A percentile compares a stretch with the other conserved stretches of the same genome.
phyloP scores from a whole-genome alignment of 1,139 yeast genomes.

The Meyerozyma elateridarum region DNA sequence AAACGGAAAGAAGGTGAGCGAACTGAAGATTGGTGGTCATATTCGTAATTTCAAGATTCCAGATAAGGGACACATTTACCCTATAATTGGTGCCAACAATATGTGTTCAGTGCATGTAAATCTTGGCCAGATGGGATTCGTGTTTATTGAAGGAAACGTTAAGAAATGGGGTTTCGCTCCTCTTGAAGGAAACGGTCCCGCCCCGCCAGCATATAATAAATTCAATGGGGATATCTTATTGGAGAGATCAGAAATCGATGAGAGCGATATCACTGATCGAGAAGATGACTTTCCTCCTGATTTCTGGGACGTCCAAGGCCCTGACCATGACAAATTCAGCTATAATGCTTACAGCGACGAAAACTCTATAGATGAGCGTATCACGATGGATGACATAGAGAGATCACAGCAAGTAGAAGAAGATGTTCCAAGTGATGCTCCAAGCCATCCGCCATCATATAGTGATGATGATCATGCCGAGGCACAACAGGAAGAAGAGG shows the following conservation, averaged over 20 bases:
- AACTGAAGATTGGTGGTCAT: conserved; percentile 67
- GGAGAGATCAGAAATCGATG: conserved; percentile 50
- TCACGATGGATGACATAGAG: conserved; percentile 37
- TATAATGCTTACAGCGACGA: conserved; percentile 38
- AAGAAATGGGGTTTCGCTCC: conserved; percentile 67
- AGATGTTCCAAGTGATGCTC: conserved; percentile 13
- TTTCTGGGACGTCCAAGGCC: conserved; percentile 39
- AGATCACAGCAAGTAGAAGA: conserved; percentile 1
- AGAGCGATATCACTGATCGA: conserved; percentile 38
- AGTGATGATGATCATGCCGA: conserved; percentile 16
- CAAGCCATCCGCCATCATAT: conserved; percentile 36
- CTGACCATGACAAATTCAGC: conserved; percentile 30
- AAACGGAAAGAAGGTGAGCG: conserved; percentile 65
- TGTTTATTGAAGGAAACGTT: conserved; percentile 55
- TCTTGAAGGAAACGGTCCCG: conserved; percentile 53
- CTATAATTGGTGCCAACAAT: conserved; percentile 50
- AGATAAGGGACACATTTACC: conserved; percentile 41
- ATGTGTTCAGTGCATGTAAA: conserved; percentile 52
- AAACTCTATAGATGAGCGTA: conserved; percentile 34
- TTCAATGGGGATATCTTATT: conserved; percentile 51
- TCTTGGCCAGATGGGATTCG: conserved; percentile 55
- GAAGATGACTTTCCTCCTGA: conserved; percentile 54
- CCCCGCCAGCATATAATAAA: conserved; percentile 58
- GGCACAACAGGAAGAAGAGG: conserved; percentile 10
- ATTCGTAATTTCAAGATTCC: conserved; percentile 35